These are phyloP conservation scores for Zymoseptoria crescenta DNA, from an alignment of 2,329 filamentous ascomycete genomes.

Conservation along the genomic window DNA sequence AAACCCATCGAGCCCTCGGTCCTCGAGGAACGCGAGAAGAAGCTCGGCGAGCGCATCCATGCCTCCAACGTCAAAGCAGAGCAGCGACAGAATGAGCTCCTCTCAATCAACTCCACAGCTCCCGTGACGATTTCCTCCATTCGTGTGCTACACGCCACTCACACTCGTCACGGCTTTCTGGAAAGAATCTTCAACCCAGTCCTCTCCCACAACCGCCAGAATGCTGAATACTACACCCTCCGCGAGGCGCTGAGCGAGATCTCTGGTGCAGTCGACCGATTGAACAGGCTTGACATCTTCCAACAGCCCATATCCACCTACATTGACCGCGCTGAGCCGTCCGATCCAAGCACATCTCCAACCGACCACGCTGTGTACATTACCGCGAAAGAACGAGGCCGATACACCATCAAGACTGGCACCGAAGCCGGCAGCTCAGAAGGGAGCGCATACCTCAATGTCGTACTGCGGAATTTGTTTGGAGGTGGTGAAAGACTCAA, in stretches of 20 bases:
- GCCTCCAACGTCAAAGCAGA: conserved; percentile 56
- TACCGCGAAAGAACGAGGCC: conserved; percentile 68
- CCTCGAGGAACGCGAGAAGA: conserved; percentile 52
- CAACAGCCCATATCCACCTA: conserved; percentile 74
- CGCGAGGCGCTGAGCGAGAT: conserved; percentile 70
- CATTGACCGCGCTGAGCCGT: conserved; percentile 65
- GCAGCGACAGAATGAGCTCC: conserved; percentile 55
- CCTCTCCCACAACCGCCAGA: conserved; percentile 51
- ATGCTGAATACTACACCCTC: conserved; percentile 57
- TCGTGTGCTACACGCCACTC: conserved; percentile 69
- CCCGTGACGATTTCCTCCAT: conserved; percentile 84
- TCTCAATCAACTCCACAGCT: conserved; percentile 73
- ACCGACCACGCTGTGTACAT: conserved; percentile 78
- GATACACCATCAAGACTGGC: conserved; percentile 83
- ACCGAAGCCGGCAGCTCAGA: conserved; percentile 92
- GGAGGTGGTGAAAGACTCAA: conserved; percentile 87
- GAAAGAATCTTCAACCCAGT: conserved; percentile 72
- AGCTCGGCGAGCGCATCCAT: conserved; percentile 51
- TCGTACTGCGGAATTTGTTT: conserved; percentile 84
- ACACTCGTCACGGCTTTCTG: conserved; percentile 79
- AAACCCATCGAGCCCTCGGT: conserved; percentile 52
- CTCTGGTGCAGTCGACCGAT: conserved; percentile 61
- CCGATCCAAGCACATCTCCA: conserved; percentile 60
- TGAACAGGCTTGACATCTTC: conserved; percentile 80
- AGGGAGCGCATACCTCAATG: conserved; percentile 83